Evolutionary conservation across 1,139 yeast species (phyloP).

Genomic region (Kazachstania sp.): DNA sequence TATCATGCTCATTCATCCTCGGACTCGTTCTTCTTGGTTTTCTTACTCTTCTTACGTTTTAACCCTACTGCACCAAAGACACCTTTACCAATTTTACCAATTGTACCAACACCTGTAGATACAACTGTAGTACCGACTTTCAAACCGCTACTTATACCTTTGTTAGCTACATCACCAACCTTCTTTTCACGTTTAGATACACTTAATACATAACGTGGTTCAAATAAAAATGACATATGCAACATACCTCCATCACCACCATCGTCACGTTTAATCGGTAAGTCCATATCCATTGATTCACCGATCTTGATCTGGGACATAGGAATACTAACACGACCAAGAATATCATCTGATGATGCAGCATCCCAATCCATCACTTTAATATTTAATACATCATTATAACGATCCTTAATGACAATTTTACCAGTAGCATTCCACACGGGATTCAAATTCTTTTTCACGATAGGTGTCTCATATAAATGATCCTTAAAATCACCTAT

Average conservation of each 20-base stretch:
- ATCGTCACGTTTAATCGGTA: constrained; percentile 42
- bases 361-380: constrained; percentile 86
- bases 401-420: constrained; percentile 48
- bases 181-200: constrained; percentile 31
- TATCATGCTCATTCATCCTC: not conserved
- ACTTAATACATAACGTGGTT: constrained; percentile 53
- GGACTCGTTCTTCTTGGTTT: constrained; percentile 1
- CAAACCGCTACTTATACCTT: constrained; percentile 35
- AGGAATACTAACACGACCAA: constrained; percentile 59
- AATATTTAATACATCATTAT: constrained; percentile 49
- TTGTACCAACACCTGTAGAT: constrained; percentile 34
- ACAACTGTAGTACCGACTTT: constrained; percentile 31
- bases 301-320: constrained; percentile 54
- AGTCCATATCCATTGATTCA: constrained; percentile 43
- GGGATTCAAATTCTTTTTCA: constrained; percentile 83
- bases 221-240: constrained; percentile 51
- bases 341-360: constrained; percentile 75
- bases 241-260: constrained; percentile 61
- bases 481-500: constrained; percentile 50
- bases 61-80: constrained; percentile 36
- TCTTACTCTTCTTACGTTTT: constrained; percentile 8
- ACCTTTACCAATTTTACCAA: constrained; percentile 33
- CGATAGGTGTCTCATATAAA: constrained; percentile 51
- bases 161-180: constrained; percentile 33
- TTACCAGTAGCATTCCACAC: constrained; percentile 63